Percentiles rank a stretch among this genome's conserved stretches.
Evolutionary conservation across 352 stramenopile species (phyloP).

Genomic region (Globisporangium barbulae): DNA sequence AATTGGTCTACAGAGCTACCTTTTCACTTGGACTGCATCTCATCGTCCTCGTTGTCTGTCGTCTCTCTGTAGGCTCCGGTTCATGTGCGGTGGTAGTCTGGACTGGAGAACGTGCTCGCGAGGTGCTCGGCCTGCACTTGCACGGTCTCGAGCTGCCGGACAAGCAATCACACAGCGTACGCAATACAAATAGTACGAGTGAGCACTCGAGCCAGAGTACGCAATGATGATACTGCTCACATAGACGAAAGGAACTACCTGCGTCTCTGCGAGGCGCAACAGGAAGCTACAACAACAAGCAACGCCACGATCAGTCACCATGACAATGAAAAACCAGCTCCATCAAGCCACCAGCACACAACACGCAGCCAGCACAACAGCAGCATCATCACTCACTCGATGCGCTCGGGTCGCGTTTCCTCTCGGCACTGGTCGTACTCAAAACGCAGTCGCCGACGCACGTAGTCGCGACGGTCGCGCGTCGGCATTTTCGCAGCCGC

Average conservation of each 20-base stretch:
- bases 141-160: constrained; percentile 59
- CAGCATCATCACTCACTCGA: constrained; percentile 30
- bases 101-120: constrained; percentile 52
- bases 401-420: constrained; percentile 49
- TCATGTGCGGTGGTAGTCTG: constrained; percentile 56
- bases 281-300: constrained; percentile 19
- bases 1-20: neutral
- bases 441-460: constrained; percentile 58
- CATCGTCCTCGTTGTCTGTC: neutral
- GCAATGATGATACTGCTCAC: neutral
- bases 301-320: neutral
- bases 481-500: constrained; percentile 65
- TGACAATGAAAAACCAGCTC: neutral
- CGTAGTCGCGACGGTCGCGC: constrained; percentile 58
- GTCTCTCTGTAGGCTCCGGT: constrained; percentile 4
- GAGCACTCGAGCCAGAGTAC: neutral
- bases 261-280: constrained; percentile 64
- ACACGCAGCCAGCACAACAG: neutral
- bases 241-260: constrained; percentile 18
- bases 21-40: neutral
- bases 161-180: neutral
- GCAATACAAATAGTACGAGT: neutral
- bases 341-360: neutral
- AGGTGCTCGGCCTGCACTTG: constrained; percentile 68
- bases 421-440: constrained; percentile 69